Evolutionary conservation across 129 eudicot genomes (phyloP).

Genomic region (Artemisia annua): DNA sequence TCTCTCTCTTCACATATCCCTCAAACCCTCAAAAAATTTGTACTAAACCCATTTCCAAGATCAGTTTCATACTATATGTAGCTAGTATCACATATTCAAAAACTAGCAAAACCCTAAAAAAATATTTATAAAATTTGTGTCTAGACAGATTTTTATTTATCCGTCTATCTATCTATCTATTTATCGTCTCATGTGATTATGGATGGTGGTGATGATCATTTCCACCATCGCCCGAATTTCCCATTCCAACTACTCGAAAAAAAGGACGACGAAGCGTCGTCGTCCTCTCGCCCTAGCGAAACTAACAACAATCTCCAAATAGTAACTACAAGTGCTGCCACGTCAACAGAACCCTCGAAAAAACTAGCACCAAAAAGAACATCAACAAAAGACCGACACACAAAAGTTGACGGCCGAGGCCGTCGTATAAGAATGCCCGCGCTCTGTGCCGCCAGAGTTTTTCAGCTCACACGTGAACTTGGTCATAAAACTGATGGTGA

Average conservation of each 20-base stretch:
- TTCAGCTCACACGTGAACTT: constrained; percentile 89
- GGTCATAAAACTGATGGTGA: constrained; percentile 96
- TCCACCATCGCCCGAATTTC: constrained; percentile 68
- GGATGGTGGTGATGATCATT: constrained; percentile 74
- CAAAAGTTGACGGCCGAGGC: constrained; percentile 94
- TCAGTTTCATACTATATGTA: no score
- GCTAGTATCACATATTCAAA: no score
- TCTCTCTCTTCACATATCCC: constrained; percentile 15
- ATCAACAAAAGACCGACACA: constrained; percentile 92
- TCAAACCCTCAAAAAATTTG: neutral
- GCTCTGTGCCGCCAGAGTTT: constrained; percentile 90
- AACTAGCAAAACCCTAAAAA: no score
- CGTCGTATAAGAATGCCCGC: constrained; percentile 98
- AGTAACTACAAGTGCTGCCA: constrained; percentile 16
- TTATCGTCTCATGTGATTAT: constrained; percentile 39
- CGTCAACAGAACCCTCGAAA: constrained; percentile 42
- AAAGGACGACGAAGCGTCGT: constrained; percentile 68
- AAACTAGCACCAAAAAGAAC: constrained; percentile 73
- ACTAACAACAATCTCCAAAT: constrained; percentile 36
- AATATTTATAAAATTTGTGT: no score
- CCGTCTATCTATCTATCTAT: no score
- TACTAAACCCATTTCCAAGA: no score
- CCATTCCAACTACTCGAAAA: constrained; percentile 78
- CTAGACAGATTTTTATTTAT: no score
- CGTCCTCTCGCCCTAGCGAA: constrained; percentile 37